phyloP scores from a whole-genome alignment of 805 yeast genomes.

The Peterozyma xylosa region DNA sequence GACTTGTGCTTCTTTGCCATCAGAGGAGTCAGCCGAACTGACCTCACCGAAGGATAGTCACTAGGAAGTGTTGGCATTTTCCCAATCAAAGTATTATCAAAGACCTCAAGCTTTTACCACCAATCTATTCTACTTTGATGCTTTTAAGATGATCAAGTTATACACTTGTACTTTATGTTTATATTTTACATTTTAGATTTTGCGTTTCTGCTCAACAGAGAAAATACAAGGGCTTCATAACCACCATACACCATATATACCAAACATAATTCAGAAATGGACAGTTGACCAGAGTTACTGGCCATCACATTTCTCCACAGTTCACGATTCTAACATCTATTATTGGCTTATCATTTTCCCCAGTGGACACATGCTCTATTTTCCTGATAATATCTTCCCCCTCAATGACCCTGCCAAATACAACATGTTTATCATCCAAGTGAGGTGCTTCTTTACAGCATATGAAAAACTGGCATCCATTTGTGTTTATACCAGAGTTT shows the following conservation, averaged over 20 bases:
- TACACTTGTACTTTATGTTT: too few relatives aligned
- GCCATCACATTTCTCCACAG: conserved; percentile 17
- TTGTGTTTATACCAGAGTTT: conserved; percentile 35
- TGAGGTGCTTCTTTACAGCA: conserved; percentile 24
- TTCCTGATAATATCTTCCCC: conserved; percentile 27
- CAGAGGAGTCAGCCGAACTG: background rate
- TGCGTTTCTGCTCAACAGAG: too few relatives aligned
- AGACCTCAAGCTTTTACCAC: too few relatives aligned
- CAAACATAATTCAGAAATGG: too few relatives aligned
- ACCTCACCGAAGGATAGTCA: background rate
- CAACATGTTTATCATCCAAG: conserved; percentile 40
- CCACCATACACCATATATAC: too few relatives aligned
- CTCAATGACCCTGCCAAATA: conserved; percentile 39
- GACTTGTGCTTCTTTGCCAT: background rate
- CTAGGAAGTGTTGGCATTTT: background rate
- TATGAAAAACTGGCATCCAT: conserved; percentile 40
- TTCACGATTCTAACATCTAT: conserved; percentile 13
- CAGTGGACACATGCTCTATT: conserved; percentile 18
- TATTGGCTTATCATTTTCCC: conserved; percentile 13
- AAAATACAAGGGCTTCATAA: too few relatives aligned
- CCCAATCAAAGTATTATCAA: too few relatives aligned
- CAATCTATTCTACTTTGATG: too few relatives aligned
- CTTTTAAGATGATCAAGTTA: too few relatives aligned
- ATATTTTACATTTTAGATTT: too few relatives aligned
- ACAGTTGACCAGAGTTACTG: background rate